Base-by-base conservation (phyloP, 2,329 filamentous ascomycete species). In the Leptographium radiaticola region DNA sequence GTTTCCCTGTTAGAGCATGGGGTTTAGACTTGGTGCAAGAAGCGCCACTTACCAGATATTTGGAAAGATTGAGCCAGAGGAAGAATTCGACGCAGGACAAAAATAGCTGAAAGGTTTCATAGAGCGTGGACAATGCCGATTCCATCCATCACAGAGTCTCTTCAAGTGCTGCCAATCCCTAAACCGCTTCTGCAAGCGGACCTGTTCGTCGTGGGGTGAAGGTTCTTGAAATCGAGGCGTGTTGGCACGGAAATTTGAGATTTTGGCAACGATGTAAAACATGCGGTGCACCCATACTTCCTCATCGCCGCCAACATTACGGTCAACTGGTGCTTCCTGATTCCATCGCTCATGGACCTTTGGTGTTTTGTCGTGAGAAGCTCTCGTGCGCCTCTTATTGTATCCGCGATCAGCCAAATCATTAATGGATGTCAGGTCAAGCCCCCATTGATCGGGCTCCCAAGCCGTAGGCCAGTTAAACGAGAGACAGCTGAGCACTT, bases 281-380 rank as follows among this genome's bases (percentile, higher is more conserved):
- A 95, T 94, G 33, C 87, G 81, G 63, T 95, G 86, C 18, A 89
- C 86, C 89, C 91, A 96, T 11, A 84, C 65, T 62, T 95, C 88
- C 66, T 95, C 89, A 40, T 80, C 75, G 12, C 83, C 85, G 8
- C 47, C 54, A 16, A 15, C 43, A 16, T 1, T 33, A 13, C 25
- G 11, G 42, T 44, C 42, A 7, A 9, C 25, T 44, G 42, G 42
- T 25, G 20, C 42, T 44, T 44, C 42, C 25, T 25, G 25, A 25
- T 25, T 25, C 25, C 25, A 25, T 30, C 20, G 10, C 20, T 15
- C 18, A 4, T 12, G 13, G 20, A 4, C 1, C 25, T 16, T 8
- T 25, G 25, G 25, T 5, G 25, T 25, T 25, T 25, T 25, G 25
- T 25, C 5, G 25, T 25, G 25, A 5, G 25, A 3, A n/a, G 11